These are phyloP conservation scores for Boletus barrowsii DNA, from an alignment of 768 basidiomycete genomes.

Conservation along the genomic window DNA sequence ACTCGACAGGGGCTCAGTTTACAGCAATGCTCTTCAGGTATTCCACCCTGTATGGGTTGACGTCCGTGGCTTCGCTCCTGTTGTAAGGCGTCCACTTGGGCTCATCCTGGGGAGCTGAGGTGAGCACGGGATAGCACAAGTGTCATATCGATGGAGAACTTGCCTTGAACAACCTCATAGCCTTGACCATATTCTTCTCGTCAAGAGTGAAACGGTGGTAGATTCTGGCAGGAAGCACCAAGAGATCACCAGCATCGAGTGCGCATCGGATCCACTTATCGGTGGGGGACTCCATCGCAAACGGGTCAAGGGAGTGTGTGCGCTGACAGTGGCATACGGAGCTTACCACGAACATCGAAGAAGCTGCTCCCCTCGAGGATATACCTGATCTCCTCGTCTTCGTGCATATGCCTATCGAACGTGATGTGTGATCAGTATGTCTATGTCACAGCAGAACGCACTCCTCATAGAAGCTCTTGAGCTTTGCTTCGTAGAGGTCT, in stretches of 20 bases:
- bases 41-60: conserved; percentile 56
- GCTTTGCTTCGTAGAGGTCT: conserved; percentile 76
- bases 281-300: conserved; percentile 53
- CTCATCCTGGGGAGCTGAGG: conserved; percentile 58
- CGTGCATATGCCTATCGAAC: conserved; percentile 75
- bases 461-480: conserved; percentile 85
- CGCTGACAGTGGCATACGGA: background rate
- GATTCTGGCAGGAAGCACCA: conserved; percentile 86
- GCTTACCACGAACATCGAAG: conserved; percentile 85
- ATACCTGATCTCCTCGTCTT: conserved; percentile 94
- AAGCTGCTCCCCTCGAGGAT: conserved; percentile 84
- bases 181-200: conserved; percentile 65
- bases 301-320: background rate
- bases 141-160: conserved; percentile 3
- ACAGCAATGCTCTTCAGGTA: conserved; percentile 56
- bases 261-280: conserved; percentile 82
- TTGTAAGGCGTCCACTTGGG: conserved; percentile 87
- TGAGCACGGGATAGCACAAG: background rate
- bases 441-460: conserved; percentile 32
- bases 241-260: conserved; percentile 73
- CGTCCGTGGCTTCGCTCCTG: conserved; percentile 58
- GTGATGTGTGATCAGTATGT: background rate
- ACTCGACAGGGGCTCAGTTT: conserved; percentile 7
- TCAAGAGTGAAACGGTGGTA: conserved; percentile 96
- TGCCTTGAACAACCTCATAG: conserved; percentile 84